Conservation (phyloP, 148 eudicot genomes). For the Chenopodium berlandieri region DNA sequence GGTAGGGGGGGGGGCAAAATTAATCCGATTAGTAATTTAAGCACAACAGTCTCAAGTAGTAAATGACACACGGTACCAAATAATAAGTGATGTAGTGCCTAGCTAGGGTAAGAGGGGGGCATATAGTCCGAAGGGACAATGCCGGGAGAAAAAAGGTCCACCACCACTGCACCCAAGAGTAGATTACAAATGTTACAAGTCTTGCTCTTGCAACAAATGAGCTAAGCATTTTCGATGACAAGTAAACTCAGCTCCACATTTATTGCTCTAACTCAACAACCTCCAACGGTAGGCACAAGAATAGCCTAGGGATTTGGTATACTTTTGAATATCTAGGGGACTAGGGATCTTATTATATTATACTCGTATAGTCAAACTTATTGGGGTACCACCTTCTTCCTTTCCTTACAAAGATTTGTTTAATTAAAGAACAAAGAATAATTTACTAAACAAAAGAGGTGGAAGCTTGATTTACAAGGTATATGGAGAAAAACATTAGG, state of each 20-base stretch:
- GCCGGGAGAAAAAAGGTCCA: slow-evolving; percentile 7
- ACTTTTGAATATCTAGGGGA: not conserved
- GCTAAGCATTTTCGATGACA: not conserved
- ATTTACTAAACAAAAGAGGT: not conserved
- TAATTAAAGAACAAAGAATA: not conserved
- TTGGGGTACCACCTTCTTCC: not conserved
- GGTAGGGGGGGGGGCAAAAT: not conserved
- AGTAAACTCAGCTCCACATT: not conserved
- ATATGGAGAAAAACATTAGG: too few relatives aligned
- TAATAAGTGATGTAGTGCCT: not conserved
- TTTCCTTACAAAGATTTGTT: not conserved
- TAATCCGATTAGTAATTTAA: not conserved
- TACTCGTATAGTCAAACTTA: not conserved
- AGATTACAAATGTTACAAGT: slow-evolving; percentile 11
- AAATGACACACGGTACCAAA: too few relatives aligned
- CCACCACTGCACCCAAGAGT: not conserved
- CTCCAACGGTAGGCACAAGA: not conserved
- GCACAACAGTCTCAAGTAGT: too few relatives aligned
- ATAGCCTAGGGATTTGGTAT: not conserved
- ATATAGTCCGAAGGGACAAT: not conserved
- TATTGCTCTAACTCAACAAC: slow-evolving; percentile 1
- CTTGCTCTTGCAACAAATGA: too few relatives aligned
- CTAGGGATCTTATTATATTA: not conserved
- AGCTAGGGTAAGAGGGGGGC: not conserved
- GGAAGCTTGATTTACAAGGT: not conserved